Percentiles rank a stretch among this genome's conserved stretches.
Conservation (phyloP, 352 stramenopile species). For the Globisporangium spiculum region DNA sequence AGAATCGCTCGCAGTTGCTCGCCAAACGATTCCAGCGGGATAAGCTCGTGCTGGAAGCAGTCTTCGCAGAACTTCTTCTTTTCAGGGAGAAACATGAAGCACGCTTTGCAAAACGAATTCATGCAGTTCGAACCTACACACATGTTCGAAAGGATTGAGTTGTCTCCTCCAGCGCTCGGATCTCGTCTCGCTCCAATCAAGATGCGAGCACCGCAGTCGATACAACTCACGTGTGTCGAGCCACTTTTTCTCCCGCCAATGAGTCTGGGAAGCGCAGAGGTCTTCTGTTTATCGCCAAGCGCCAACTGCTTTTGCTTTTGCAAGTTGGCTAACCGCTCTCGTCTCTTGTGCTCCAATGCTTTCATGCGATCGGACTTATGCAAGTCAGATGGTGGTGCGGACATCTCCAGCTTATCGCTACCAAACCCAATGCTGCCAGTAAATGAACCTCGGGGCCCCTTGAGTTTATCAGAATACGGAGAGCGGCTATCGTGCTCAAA, state of each 20-base stretch:
- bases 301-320: constrained; percentile 58
- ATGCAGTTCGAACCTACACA: constrained; percentile 62
- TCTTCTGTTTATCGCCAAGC: constrained; percentile 50
- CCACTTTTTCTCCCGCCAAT: constrained; percentile 77
- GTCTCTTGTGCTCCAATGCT: constrained; percentile 61
- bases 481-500: background rate
- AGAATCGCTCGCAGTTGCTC: constrained; percentile 58
- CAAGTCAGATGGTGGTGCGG: constrained; percentile 9
- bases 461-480: background rate
- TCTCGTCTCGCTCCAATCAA: constrained; percentile 30
- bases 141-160: constrained; percentile 11
- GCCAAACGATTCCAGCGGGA: constrained; percentile 42
- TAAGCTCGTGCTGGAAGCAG: constrained; percentile 68
- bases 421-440: background rate
- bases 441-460: background rate
- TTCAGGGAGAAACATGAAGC: constrained; percentile 39
- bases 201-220: constrained; percentile 49
- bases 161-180: background rate
- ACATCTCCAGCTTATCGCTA: background rate
- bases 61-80: constrained; percentile 68
- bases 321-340: constrained; percentile 31
- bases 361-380: constrained; percentile 60
- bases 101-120: constrained; percentile 55
- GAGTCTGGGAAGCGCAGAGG: constrained; percentile 45
- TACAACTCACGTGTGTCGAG: constrained; percentile 48